A percentile compares a stretch with the other conserved stretches of the same genome.
phyloP scores from a whole-genome alignment of 768 basidiomycete species.

The Boletus sp. region DNA sequence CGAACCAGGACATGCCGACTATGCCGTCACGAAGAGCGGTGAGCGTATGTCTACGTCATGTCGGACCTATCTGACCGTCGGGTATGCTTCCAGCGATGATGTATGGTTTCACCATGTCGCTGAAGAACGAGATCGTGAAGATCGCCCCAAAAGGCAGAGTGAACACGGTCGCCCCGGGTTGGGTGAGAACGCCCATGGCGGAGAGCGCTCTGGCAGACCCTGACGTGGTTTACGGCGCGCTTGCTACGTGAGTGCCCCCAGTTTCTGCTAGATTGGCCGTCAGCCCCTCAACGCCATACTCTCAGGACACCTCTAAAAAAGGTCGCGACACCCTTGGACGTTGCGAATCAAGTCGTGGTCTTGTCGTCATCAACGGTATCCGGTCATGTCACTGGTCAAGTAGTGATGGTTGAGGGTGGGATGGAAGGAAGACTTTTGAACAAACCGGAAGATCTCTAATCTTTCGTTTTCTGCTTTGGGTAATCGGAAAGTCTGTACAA shows the following conservation, averaged over 20 bases:
- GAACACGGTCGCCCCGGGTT: constrained; percentile 68
- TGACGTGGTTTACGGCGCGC: constrained; percentile 49
- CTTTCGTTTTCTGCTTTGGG: not conserved
- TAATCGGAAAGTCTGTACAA: not conserved
- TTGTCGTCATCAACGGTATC: constrained; percentile 61
- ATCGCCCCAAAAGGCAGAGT: constrained; percentile 71
- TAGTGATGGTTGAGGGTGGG: constrained; percentile 70
- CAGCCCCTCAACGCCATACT: not conserved
- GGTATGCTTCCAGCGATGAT: constrained; percentile 51
- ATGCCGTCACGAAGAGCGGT: constrained; percentile 70
- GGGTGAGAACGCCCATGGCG: constrained; percentile 65
- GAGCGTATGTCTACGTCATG: not conserved
- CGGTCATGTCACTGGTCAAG: constrained; percentile 69
- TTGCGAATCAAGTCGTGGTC: constrained; percentile 63
- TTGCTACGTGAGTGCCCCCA: constrained; percentile 59
- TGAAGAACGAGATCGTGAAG: constrained; percentile 82
- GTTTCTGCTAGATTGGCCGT: not conserved
- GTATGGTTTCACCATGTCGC: constrained; percentile 64
- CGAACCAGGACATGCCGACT: constrained; percentile 66
- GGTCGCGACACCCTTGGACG: constrained; percentile 57
- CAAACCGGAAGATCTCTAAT: constrained; percentile 34
- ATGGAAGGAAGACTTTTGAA: constrained; percentile 72
- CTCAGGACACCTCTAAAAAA: constrained; percentile 68
- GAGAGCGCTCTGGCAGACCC: constrained; percentile 57
- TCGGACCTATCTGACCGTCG: not conserved